phyloP scores from a whole-genome alignment of 306 rosid species.

The Trichosanthes cucumerina region DNA sequence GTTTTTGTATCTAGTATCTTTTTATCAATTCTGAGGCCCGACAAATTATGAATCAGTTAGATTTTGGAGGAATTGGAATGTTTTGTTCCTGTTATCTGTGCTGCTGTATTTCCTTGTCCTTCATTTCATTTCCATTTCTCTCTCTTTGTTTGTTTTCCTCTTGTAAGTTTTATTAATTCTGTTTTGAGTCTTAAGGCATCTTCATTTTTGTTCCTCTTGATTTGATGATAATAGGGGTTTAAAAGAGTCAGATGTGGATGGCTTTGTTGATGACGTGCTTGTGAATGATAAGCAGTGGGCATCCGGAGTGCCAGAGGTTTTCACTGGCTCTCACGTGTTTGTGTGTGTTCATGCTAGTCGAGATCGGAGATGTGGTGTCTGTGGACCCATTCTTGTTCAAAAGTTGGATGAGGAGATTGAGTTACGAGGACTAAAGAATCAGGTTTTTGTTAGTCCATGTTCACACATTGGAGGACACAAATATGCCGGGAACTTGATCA shows the following conservation, averaged over 20 bases:
- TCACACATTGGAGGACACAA: constrained; percentile 89
- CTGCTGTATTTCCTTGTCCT: not conserved
- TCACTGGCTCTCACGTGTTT: constrained; percentile 63
- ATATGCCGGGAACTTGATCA: constrained; percentile 83
- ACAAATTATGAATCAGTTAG: not conserved
- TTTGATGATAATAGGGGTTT: constrained; percentile 42
- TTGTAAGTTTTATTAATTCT: not conserved
- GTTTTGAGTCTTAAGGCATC: constrained; percentile 16
- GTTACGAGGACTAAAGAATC: constrained; percentile 50
- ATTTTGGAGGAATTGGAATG: not conserved
- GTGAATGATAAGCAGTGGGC: constrained; percentile 63
- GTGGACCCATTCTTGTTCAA: constrained; percentile 69
- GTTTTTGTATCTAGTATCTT: not conserved
- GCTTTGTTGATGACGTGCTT: constrained; percentile 73
- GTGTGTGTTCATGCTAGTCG: constrained; percentile 94
- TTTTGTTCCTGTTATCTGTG: not conserved
- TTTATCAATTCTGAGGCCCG: not conserved
- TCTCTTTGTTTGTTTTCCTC: not conserved
- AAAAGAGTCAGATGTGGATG: constrained; percentile 58
- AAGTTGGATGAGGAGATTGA: constrained; percentile 57
- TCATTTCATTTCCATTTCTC: not conserved
- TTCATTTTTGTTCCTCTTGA: not conserved
- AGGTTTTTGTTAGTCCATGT: constrained; percentile 54
- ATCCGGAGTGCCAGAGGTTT: constrained; percentile 33
- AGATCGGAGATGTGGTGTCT: constrained; percentile 86